A percentile compares a stretch with the other conserved stretches of the same genome.
These are phyloP conservation scores for Candida schatavii DNA, from an alignment of 805 yeast species.

Conservation along the genomic window DNA sequence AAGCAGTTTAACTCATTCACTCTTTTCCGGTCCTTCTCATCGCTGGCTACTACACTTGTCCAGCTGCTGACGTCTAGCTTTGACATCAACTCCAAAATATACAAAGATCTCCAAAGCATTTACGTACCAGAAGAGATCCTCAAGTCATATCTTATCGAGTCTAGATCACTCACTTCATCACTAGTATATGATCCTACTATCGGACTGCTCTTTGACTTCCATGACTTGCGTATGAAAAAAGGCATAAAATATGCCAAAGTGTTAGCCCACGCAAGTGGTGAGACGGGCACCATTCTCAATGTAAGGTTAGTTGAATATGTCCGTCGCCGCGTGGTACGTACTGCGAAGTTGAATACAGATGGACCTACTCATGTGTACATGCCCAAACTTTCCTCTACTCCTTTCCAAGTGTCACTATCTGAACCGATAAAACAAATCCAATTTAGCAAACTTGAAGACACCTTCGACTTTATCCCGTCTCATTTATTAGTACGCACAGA, in stretches of 20 bases:
- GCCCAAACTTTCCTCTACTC: conserved; percentile 11
- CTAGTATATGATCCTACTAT: conserved; percentile 35
- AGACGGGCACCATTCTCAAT: conserved; percentile 25
- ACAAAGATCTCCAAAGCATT: conserved; percentile 11
- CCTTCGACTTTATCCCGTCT: conserved; percentile 20
- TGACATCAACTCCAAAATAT: conserved; percentile 11
- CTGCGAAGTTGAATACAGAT: conserved; percentile 1
- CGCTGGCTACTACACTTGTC: conserved; percentile 3
- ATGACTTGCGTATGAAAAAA: conserved; percentile 12
- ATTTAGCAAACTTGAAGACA: conserved; percentile 21
- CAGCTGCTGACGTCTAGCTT: conserved; percentile 6
- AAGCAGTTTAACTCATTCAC: neutral
- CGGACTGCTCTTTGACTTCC: conserved; percentile 22
- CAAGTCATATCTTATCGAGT: conserved; percentile 20
- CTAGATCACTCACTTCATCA: conserved; percentile 21
- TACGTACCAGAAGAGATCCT: conserved; percentile 24
- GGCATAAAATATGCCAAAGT: conserved; percentile 8
- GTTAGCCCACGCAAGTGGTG: conserved; percentile 30
- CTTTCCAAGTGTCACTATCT: conserved; percentile 21
- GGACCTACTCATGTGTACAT: conserved; percentile 12
- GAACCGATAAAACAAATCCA: conserved; percentile 41
- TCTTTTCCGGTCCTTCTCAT: neutral
- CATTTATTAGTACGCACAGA: conserved; percentile 38
- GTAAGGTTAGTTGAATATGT: conserved; percentile 17
- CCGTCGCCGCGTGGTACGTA: conserved; percentile 2